Evolutionary conservation across 495 filamentous ascomycete species (phyloP).

Genomic region (Hapsidospora chrysogenum): DNA sequence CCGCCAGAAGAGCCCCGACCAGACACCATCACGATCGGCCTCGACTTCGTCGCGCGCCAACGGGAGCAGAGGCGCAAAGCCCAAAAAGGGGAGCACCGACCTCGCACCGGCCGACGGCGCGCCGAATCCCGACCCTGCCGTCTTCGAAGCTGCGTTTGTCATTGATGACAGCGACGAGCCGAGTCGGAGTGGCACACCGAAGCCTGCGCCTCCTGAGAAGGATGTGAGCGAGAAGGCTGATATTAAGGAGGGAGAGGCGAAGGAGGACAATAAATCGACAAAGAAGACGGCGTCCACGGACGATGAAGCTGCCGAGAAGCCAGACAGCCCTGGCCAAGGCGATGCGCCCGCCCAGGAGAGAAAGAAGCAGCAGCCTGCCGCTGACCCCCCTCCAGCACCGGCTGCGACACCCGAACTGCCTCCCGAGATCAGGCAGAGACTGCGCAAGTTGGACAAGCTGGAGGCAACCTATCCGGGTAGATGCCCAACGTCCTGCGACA

Average conservation of each 20-base stretch:
- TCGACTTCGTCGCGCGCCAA: constrained; percentile 24
- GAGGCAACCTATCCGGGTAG: constrained; percentile 73
- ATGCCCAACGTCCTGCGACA: constrained; percentile 3
- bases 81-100: constrained; percentile 32
- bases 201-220: constrained; percentile 14
- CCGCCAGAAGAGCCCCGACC: constrained; percentile 30
- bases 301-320: constrained; percentile 4
- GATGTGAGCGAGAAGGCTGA: constrained; percentile 11
- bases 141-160: constrained; percentile 69
- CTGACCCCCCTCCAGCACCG: neutral
- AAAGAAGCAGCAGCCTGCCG: constrained; percentile 1
- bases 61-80: constrained; percentile 18
- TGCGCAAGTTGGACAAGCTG: constrained; percentile 71
- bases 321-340: neutral
- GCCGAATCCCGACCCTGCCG: constrained; percentile 53
- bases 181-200: constrained; percentile 38
- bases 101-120: constrained; percentile 24
- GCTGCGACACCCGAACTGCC: constrained; percentile 41
- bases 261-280: too few species aligned
- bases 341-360: constrained; percentile 4
- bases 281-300: constrained; percentile 11
- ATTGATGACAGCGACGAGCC: constrained; percentile 54
- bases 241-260: constrained; percentile 10
- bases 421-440: constrained; percentile 48
- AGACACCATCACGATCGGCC: constrained; percentile 24